Percentiles rank a stretch among this genome's conserved stretches.
Conservation (phyloP, 108 stramenopile species). For the Stephanodiscus minutulus region DNA sequence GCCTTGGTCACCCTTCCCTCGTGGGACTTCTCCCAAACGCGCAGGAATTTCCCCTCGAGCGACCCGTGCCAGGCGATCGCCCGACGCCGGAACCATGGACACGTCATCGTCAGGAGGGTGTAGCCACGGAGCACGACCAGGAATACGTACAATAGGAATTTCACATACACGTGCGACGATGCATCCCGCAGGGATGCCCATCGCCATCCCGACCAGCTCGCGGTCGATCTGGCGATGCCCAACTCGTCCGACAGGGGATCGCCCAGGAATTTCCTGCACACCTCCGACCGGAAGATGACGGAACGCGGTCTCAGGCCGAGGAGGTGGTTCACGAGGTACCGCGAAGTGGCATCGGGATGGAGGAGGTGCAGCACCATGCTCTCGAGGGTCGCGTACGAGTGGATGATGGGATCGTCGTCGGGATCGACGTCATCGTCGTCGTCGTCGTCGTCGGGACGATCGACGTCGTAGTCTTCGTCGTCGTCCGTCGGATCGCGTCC, state of each 20-base stretch:
- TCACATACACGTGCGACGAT: conserved; percentile 1
- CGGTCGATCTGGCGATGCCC: conserved; percentile 50
- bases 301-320: conserved; percentile 48
- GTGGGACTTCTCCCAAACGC: conserved; percentile 52
- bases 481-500: too few species aligned
- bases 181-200: conserved; percentile 3
- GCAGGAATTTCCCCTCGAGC: conserved; percentile 38
- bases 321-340: conserved; percentile 70
- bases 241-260: conserved; percentile 72
- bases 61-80: conserved; percentile 45
- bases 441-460: too few species aligned
- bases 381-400: conserved; percentile 51
- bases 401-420: conserved; percentile 46
- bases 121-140: conserved; percentile 51
- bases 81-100: conserved; percentile 32
- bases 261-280: conserved; percentile 74
- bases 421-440: not conserved
- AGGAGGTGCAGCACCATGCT: conserved; percentile 49
- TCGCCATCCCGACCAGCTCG: conserved; percentile 28
- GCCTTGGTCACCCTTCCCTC: conserved; percentile 51
- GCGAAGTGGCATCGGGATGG: conserved; percentile 66
- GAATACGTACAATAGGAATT: conserved; percentile 29
- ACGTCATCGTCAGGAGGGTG: conserved; percentile 47
- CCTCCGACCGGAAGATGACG: conserved; percentile 48
- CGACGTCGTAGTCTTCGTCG: too few species aligned